Conservation (phyloP, 495 filamentous ascomycete species). For the Penicillium odoratum region DNA sequence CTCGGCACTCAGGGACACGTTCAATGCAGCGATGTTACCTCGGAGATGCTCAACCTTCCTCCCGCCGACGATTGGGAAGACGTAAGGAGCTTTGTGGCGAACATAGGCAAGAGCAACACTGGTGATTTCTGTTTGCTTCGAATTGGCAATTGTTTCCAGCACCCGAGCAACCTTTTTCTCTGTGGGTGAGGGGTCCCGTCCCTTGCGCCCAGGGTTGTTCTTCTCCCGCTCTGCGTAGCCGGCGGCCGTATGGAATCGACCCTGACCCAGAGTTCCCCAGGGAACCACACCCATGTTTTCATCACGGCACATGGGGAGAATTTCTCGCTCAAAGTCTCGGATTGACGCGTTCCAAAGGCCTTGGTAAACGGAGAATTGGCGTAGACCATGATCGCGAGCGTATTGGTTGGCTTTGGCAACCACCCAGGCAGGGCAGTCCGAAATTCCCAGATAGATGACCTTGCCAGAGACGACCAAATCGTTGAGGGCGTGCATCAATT, state of each 20-base stretch:
- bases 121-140: constrained; percentile 50
- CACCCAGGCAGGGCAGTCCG: constrained; percentile 57
- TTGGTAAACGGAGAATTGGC: constrained; percentile 33
- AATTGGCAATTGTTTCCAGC: constrained; percentile 51
- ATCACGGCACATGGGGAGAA: constrained; percentile 35
- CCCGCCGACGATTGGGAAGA: constrained; percentile 74
- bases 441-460: constrained; percentile 69
- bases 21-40: constrained; percentile 62
- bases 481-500: constrained; percentile 71
- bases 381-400: constrained; percentile 26
- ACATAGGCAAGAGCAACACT: constrained; percentile 73
- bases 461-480: constrained; percentile 59
- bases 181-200: background rate
- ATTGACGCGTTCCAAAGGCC: constrained; percentile 25
- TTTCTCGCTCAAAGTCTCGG: constrained; percentile 35
- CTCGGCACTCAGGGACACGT: constrained; percentile 51
- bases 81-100: constrained; percentile 69
- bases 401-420: constrained; percentile 38
- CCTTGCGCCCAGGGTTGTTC: background rate
- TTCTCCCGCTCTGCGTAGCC: background rate
- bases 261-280: constrained; percentile 47
- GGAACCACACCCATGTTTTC: constrained; percentile 41
- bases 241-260: background rate
- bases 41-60: constrained; percentile 64
- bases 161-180: constrained; percentile 46